Evolutionary conservation across 768 basidiomycete genomes (phyloP), one percentile per base, ranked within the genome.

Genomic region (Kwoniella pini): DNA sequence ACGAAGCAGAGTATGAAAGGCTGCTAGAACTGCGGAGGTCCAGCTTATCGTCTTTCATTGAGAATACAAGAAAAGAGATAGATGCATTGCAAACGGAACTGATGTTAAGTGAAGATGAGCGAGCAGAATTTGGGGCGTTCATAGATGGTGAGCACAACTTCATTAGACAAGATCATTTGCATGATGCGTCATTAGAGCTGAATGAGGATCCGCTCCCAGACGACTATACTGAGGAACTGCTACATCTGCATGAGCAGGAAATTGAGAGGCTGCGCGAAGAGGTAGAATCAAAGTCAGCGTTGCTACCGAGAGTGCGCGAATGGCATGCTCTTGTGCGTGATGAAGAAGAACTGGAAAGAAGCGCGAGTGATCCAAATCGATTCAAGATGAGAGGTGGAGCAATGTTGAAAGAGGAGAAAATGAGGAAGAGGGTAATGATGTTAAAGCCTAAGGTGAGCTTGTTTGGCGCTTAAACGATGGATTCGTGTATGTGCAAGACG

Each of bases 311-410:
- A 48, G 86, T 97, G 64, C 85, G 85, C 79, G 91, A 88, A 79
- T 99, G 96, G 81, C 88, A 94, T 69, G 88, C 90, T 36, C 89
- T 99, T 24, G 90, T 88, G 43, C 85, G 87, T 52, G 92, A 97
- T 65, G 88, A 92, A 80, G 89, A 87, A 73, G 91, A 95, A 71
- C 82, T 98, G 27, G 89, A 87, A 40, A 77, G 79, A 50, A 64
- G 73, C 13, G 60, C 63, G 31, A 69, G 57, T 21, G 74, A 76
- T 57, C 75, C 77, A 27, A 72, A 77, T 62, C 55, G 77, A 26
- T 78, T 77, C 62, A 66, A 64, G 31, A 69, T 58, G 27, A 42
- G 77, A 19, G 77, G 77, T 21, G 77, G 70, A 4, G 73, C 70
- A 17, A 62, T 99, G 33, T 80, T 97, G 53, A 84, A 91, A 60